Base-by-base conservation (phyloP, 2,329 filamentous ascomycete genomes). In the Byssochlamys sp. region DNA sequence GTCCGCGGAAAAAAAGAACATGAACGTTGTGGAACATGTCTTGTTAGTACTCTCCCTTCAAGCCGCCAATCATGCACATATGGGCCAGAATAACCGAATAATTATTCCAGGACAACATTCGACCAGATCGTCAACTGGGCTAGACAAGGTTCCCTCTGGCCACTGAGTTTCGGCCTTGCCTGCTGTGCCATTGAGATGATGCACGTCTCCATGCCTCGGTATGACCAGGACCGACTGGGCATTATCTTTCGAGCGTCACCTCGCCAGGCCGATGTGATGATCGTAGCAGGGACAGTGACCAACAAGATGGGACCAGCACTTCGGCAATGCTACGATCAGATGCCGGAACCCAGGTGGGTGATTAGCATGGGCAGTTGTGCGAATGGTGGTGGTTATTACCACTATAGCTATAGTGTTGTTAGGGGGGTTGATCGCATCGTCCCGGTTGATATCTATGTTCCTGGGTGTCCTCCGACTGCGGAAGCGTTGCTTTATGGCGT, bases 261-360 rank as follows among this genome's bases (percentile, higher is more conserved):
- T 1, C 86, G 90, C 62, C 90, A 95, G 75, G 89, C 89, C 60
- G 90, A 95, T 74, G 87, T 95, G 63, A 94, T 95, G 90, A 94
- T 95, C 67, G 90, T 95, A 25, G 90, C 91, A 27, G 91, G 91
- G 59, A 96, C 91, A 29, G 82, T 96, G 61, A 95, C 90, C 66
- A 96, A 96, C 81, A 96, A 96, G 80, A 96, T 96, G 91, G 90
- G 90, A 0, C 90, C 91, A 1, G 91, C 91, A 33, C 78, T 96
- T 69, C 82, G 91, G 73, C 89, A 94, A 77, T 87, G 95, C 61
- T 96, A 96, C 78, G 91, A 96, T 74, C 91, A 95, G 80, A 95
- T 95, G 90, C 90, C 90, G 29, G 90, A 95, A 31, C 90, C 90
- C 19, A 82, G 88, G 69, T 95, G 90, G 90, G 90, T 92, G 25